A percentile compares a stretch with the other conserved stretches of the same genome.
Conservation (phyloP, 108 stramenopile genomes). For the Seminavis robusta region DNA sequence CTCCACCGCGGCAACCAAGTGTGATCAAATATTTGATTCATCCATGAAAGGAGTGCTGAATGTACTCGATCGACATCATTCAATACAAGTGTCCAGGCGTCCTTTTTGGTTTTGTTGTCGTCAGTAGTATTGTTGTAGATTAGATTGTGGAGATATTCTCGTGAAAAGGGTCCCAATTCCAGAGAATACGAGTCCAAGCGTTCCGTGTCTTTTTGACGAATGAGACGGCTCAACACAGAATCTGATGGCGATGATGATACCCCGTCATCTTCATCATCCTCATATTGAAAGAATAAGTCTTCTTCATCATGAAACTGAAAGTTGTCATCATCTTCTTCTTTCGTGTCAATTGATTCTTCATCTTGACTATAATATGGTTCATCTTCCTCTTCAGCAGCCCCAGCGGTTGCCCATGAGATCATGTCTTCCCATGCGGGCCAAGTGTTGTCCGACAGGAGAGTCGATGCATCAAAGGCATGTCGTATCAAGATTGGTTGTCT, state of each 20-base stretch:
- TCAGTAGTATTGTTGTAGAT: constrained; percentile 8
- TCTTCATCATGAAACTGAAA: constrained; percentile 4
- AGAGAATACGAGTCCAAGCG: constrained; percentile 47
- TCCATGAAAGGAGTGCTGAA: constrained; percentile 74
- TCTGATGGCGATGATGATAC: not conserved
- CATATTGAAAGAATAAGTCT: not conserved
- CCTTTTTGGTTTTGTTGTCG: constrained; percentile 11
- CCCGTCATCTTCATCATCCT: constrained; percentile 1
- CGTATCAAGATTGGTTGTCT: constrained; percentile 54
- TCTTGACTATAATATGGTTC: constrained; percentile 42
- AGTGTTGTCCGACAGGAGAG: not conserved
- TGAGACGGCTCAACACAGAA: constrained; percentile 7
- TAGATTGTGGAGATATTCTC: constrained; percentile 15
- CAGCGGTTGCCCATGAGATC: constrained; percentile 42
- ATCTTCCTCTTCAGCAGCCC: constrained; percentile 28
- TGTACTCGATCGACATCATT: constrained; percentile 83
- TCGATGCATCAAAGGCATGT: constrained; percentile 39
- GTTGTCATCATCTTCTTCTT: constrained; percentile 3
- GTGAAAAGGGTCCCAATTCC: constrained; percentile 58
- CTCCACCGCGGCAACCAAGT: constrained; percentile 68
- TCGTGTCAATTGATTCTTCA: too few species aligned
- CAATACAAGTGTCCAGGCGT: constrained; percentile 56
- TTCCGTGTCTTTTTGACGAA: constrained; percentile 44
- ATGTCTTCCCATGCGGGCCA: constrained; percentile 66
- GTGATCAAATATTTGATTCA: constrained; percentile 43